These are phyloP conservation scores for Seminavis robusta DNA, from an alignment of 108 stramenopile genomes.

Conservation along the genomic window DNA sequence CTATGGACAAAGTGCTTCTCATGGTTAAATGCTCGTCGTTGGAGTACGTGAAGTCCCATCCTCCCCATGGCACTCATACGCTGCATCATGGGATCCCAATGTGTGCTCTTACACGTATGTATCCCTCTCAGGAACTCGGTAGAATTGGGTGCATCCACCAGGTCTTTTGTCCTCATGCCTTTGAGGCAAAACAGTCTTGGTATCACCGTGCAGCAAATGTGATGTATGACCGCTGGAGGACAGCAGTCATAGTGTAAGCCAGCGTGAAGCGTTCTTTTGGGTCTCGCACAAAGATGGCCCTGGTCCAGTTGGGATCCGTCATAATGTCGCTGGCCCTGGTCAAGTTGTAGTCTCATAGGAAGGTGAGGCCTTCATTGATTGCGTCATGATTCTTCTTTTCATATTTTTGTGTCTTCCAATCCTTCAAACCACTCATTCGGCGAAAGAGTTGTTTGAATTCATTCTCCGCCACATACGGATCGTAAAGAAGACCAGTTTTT, in stretches of 20 bases:
- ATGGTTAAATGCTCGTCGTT: no score
- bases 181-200: constrained; percentile 8
- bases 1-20: no score
- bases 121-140: constrained; percentile 21
- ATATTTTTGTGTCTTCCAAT: constrained; percentile 25
- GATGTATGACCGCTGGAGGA: constrained; percentile 7
- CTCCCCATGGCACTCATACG: constrained; percentile 39
- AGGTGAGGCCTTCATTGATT: no score
- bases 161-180: no score
- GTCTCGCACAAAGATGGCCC: constrained; percentile 64
- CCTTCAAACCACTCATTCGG: constrained; percentile 39
- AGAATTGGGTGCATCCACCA: constrained; percentile 9
- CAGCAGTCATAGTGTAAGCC: constrained; percentile 40
- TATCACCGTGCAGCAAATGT: constrained; percentile 27
- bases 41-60: no score
- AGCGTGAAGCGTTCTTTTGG: constrained; percentile 47
- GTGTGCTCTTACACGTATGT: constrained; percentile 23
- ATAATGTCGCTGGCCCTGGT: no score
- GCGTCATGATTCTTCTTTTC: constrained; percentile 21
- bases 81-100: constrained; percentile 36
- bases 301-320: constrained; percentile 34
- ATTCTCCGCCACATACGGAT: constrained; percentile 42
- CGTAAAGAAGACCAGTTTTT: constrained; percentile 59
- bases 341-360: no score
- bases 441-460: constrained; percentile 48